Percentiles rank a stretch among this genome's conserved stretches.
These are phyloP conservation scores for carrot (Daucus carota) DNA, from an alignment of 129 eudicot species.

Conservation along the genomic window DNA sequence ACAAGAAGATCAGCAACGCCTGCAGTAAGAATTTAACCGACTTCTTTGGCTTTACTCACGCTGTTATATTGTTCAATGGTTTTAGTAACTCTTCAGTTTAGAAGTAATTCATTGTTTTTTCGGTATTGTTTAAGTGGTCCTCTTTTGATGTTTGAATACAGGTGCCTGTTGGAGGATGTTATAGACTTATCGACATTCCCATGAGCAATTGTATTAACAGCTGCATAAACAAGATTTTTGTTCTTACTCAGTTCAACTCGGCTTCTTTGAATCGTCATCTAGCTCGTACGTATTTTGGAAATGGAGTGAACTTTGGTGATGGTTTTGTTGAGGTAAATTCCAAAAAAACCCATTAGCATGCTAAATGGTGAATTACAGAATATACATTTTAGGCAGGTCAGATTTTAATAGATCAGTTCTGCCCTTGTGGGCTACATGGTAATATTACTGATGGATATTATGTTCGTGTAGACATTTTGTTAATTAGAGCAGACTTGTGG, in stretches of 20 bases:
- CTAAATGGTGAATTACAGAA: not conserved
- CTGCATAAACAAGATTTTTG: constrained; percentile 76
- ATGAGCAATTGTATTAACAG: constrained; percentile 98
- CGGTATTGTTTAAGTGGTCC: not conserved
- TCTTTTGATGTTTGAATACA: constrained; percentile 14
- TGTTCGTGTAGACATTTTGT: not conserved
- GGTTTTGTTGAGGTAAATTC: constrained; percentile 84
- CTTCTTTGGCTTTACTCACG: not conserved
- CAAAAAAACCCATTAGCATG: not conserved
- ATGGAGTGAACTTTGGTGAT: constrained; percentile 86
- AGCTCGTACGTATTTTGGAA: constrained; percentile 80
- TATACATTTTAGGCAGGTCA: not conserved
- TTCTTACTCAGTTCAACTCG: constrained; percentile 90
- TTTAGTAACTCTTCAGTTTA: not conserved
- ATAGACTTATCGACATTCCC: constrained; percentile 91
- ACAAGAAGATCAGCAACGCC: constrained; percentile 91
- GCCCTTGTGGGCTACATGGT: not conserved
- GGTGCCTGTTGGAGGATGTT: constrained; percentile 99
- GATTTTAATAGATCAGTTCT: not conserved
- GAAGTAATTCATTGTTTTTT: not conserved
- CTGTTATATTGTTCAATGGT: not conserved
- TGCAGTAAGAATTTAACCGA: constrained; percentile 50
- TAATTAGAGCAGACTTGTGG: not conserved
- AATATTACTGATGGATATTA: not conserved
- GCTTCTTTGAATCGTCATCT: constrained; percentile 96